Evolutionary conservation across 78 protist genomes (phyloP).

Genomic region (Dictyostelium purpureum): DNA sequence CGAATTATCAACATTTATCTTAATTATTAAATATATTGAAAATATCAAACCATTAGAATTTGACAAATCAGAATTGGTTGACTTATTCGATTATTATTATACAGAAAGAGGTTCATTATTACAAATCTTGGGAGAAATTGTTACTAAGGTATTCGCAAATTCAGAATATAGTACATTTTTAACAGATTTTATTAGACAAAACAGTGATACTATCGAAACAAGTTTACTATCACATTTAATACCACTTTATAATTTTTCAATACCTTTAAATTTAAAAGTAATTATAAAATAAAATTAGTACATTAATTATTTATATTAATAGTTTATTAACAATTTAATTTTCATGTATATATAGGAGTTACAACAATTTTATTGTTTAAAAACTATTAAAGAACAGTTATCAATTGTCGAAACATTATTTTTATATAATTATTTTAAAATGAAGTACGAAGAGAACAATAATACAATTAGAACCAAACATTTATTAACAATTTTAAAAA

Average conservation of each 20-base stretch:
- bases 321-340: neutral
- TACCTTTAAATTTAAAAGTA: conserved; percentile 26
- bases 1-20: conserved; percentile 27
- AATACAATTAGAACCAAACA: neutral
- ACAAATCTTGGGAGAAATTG: conserved; percentile 21
- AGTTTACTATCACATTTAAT: neutral
- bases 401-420: conserved; percentile 12
- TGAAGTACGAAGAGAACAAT: neutral
- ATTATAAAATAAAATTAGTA: neutral
- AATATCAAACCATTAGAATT: neutral
- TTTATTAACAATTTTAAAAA: neutral
- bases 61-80: neutral
- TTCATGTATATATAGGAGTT: neutral
- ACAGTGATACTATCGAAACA: neutral
- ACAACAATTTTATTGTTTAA: conserved; percentile 16
- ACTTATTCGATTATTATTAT: conserved; percentile 36
- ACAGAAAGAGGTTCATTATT: conserved; percentile 28
- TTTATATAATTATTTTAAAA: conserved; percentile 1
- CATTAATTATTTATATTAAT: neutral
- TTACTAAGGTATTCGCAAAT: neutral
- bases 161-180: neutral
- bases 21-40: conserved; percentile 9
- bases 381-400: conserved; percentile 4
- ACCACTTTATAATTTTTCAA: conserved; percentile 14
- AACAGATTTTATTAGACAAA: conserved; percentile 4